A percentile compares a stretch with the other conserved stretches of the same genome.
Evolutionary conservation across 2,329 filamentous ascomycete genomes (phyloP).

Genomic region (Neurospora sp.): DNA sequence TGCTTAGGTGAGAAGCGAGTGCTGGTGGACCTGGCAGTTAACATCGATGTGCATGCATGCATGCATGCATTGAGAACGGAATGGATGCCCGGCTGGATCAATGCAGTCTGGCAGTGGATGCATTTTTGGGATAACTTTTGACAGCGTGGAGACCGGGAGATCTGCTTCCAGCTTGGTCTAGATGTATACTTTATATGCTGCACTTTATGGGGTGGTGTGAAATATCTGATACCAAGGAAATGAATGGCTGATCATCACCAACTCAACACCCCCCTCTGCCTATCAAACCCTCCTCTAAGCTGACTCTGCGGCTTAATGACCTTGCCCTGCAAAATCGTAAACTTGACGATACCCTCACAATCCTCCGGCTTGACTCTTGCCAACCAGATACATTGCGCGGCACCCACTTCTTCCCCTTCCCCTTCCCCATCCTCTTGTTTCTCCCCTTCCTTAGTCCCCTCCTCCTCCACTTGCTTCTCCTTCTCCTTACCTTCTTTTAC

Average conservation of each 20-base stretch:
- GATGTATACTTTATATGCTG: no score
- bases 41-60: neutral
- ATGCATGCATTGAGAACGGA: neutral
- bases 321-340: slow-evolving; percentile 86
- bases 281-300: slow-evolving; percentile 83
- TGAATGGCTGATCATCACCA: slow-evolving; percentile 47
- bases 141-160: no score
- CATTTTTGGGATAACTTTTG: no score
- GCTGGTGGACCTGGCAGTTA: neutral
- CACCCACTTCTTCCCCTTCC: slow-evolving; percentile 39
- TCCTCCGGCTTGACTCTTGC: slow-evolving; percentile 78
- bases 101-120: neutral
- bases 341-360: slow-evolving; percentile 84
- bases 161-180: no score
- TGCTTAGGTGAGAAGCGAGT: neutral
- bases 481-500: neutral
- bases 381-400: slow-evolving; percentile 87
- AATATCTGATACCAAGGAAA: neutral
- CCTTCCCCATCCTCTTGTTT: slow-evolving; percentile 20
- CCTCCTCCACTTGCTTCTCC: no score
- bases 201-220: neutral
- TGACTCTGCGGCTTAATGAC: slow-evolving; percentile 82
- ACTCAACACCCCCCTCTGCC: slow-evolving; percentile 69
- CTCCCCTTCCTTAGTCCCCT: slow-evolving; percentile 19
- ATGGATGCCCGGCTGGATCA: neutral